These are phyloP conservation scores for Bocquillonia castaneifolia DNA, from an alignment of 441 rosid genomes.

Conservation along the genomic window DNA sequence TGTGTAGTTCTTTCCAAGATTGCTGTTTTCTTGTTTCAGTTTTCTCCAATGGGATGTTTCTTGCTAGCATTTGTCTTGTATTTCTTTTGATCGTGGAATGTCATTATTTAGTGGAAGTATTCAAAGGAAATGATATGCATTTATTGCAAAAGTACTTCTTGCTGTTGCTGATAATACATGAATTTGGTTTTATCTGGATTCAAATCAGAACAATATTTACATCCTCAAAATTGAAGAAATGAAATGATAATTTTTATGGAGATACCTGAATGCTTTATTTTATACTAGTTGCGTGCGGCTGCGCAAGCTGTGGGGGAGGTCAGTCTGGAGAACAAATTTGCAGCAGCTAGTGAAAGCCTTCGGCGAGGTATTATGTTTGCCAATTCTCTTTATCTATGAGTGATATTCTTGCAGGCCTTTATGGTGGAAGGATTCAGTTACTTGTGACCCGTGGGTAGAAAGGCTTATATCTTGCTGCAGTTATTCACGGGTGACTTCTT, in stretches of 20 bases:
- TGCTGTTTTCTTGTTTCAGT: not conserved
- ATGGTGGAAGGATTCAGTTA: not conserved
- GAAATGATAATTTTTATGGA: not conserved
- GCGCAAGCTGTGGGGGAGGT: conserved; percentile 90
- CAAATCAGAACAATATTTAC: not conserved
- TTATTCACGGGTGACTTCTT: not conserved
- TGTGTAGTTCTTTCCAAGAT: no score
- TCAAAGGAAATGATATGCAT: not conserved
- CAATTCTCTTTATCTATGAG: conserved; percentile 77
- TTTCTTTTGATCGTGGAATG: not conserved
- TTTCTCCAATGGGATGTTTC: not conserved
- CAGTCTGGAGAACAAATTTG: conserved; percentile 67
- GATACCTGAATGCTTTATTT: not conserved
- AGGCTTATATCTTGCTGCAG: not conserved
- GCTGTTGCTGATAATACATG: not conserved
- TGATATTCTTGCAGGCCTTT: conserved; percentile 11
- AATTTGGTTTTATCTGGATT: not conserved
- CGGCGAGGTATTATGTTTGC: conserved; percentile 97
- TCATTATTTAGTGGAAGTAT: not conserved
- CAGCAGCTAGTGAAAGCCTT: conserved; percentile 83
- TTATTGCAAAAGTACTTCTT: not conserved
- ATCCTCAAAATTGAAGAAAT: not conserved
- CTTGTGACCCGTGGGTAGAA: not conserved
- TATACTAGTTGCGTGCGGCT: conserved; percentile 71
- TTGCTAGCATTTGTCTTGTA: not conserved